Conservation (phyloP, 2,329 filamentous ascomycete species). For the Microsporum audouinii region DNA sequence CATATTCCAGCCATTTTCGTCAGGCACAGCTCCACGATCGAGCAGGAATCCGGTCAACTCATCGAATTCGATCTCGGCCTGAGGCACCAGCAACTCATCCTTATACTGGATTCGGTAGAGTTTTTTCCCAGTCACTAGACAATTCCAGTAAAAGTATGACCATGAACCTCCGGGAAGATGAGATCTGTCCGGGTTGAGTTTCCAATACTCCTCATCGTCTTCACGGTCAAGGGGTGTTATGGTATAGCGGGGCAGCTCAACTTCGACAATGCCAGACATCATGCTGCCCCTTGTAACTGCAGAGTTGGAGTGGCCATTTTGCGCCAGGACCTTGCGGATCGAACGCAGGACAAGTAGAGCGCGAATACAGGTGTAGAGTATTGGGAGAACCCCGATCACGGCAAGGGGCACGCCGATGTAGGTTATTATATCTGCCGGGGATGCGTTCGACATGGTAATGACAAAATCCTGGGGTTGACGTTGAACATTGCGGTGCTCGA, state of each 20-base stretch:
- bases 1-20: slow-evolving; percentile 48
- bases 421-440: slow-evolving; percentile 42
- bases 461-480: not conserved
- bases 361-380: slow-evolving; percentile 53
- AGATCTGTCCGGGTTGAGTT: slow-evolving; percentile 41
- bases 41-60: slow-evolving; percentile 51
- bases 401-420: slow-evolving; percentile 49
- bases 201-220: slow-evolving; percentile 48
- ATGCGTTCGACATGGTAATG: slow-evolving; percentile 7
- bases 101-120: slow-evolving; percentile 54
- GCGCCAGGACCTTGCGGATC: slow-evolving; percentile 48
- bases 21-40: slow-evolving; percentile 52
- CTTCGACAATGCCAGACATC: slow-evolving; percentile 55
- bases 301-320: slow-evolving; percentile 41
- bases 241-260: slow-evolving; percentile 54
- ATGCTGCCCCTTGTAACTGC: slow-evolving; percentile 53
- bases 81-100: slow-evolving; percentile 37
- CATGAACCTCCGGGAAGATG: slow-evolving; percentile 50
- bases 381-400: slow-evolving; percentile 50
- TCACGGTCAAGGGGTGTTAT: slow-evolving; percentile 51
- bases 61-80: slow-evolving; percentile 45
- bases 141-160: slow-evolving; percentile 56
- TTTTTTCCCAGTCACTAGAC: slow-evolving; percentile 50
- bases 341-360: slow-evolving; percentile 50
- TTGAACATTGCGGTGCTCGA: not conserved